phyloP scores from a whole-genome alignment of 1,284 basidiomycete species.

The Tylopilus sp. region DNA sequence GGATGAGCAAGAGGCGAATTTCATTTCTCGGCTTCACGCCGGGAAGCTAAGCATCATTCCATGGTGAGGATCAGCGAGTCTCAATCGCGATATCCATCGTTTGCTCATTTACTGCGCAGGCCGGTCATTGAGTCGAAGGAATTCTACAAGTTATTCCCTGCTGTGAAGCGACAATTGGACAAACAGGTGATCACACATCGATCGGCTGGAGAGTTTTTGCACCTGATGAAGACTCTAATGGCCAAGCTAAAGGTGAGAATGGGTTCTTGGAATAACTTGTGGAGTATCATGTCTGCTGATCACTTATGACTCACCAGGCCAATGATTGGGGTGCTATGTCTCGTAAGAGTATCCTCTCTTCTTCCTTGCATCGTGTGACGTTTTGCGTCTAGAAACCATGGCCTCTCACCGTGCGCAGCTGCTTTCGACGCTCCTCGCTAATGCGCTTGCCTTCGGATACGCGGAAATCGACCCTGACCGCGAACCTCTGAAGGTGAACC shows the following conservation, averaged over 20 bases:
- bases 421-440: constrained; percentile 39
- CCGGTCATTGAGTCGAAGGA: constrained; percentile 56
- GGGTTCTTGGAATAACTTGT: too few relatives aligned
- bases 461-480: constrained; percentile 38
- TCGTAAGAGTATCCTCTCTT: too few relatives aligned
- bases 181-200: constrained; percentile 46
- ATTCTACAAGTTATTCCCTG: constrained; percentile 51
- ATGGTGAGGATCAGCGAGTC: constrained; percentile 34
- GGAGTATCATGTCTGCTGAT: too few relatives aligned
- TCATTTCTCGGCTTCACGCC: constrained; percentile 51
- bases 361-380: too few relatives aligned
- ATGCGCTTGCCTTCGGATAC: constrained; percentile 47
- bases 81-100: too few relatives aligned
- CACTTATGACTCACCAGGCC: constrained; percentile 36
- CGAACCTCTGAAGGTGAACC: constrained; percentile 46
- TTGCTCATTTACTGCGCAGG: too few relatives aligned
- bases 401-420: constrained; percentile 48
- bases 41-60: constrained; percentile 55
- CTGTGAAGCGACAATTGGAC: constrained; percentile 44
- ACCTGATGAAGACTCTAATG: constrained; percentile 57
- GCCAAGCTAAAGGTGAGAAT: constrained; percentile 56
- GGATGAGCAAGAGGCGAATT: constrained; percentile 56
- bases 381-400: constrained; percentile 44
- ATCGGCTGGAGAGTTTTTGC: constrained; percentile 51
- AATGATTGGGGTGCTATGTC: constrained; percentile 62